phyloP scores from a whole-genome alignment of 805 yeast species.

The Starmerella stellata region DNA sequence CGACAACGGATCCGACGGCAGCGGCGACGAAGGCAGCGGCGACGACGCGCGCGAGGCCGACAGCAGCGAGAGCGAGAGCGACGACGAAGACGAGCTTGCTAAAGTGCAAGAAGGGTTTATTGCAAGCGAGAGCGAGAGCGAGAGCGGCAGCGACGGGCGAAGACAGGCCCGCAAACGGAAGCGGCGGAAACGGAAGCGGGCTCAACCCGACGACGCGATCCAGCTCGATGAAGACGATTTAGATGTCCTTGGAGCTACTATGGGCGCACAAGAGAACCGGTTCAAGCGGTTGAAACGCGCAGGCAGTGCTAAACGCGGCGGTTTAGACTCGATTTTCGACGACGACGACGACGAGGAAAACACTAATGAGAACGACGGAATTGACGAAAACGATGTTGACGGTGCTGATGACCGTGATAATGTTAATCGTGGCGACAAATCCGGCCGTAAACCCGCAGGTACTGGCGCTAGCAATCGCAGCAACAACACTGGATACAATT shows the following conservation, averaged over 20 bases:
- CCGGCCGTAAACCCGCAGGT: too few species aligned
- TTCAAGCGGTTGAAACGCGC: conserved; percentile 77
- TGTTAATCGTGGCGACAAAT: too few species aligned
- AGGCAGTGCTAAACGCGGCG: conserved; percentile 22
- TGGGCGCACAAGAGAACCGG: conserved; percentile 25
- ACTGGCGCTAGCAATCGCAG: too few species aligned
- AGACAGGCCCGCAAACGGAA: conserved; percentile 13
- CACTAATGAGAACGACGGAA: too few species aligned
- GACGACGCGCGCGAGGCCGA: conserved; percentile 62
- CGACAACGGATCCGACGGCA: conserved; percentile 28
- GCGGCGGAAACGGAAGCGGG: conserved; percentile 9
- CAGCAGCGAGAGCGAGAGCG: conserved; percentile 38
- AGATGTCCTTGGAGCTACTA: conserved; percentile 46
- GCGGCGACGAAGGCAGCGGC: conserved; percentile 28
- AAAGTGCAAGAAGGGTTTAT: conserved; percentile 80
- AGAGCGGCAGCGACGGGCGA: conserved; percentile 22
- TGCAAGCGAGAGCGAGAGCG: conserved; percentile 70
- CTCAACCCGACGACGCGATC: conserved; percentile 12
- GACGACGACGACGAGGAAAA: conserved; percentile 33
- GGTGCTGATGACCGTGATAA: too few species aligned
- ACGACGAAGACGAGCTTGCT: conserved; percentile 76
- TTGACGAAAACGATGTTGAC: too few species aligned
- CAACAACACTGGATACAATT: too few species aligned
- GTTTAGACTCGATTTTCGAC: conserved; percentile 51
- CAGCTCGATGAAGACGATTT: conserved; percentile 88